Base-by-base conservation (phyloP, 768 basidiomycete genomes). In the Leccinum pellstonianum region DNA sequence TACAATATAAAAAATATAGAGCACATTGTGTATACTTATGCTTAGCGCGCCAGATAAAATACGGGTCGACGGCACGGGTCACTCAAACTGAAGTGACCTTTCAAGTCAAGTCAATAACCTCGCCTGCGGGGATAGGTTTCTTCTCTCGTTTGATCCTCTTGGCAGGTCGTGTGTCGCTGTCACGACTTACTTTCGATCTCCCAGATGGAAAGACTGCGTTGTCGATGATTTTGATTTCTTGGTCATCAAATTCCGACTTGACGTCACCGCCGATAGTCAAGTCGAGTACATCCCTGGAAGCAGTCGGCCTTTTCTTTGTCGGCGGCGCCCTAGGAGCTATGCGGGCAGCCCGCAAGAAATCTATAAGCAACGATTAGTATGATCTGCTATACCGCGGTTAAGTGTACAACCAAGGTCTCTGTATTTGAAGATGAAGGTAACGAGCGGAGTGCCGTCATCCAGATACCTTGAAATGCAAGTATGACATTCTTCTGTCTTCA, bases 71-170 rank as follows among this genome's bases (percentile, higher is more conserved):
- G 17, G 29, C 27, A 52, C 33, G 47, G 46, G 46, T 46, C 11
- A 21, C 43, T 43, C n/a, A 5, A 47, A 11, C 25, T 7, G 55
- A 5, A 48, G n/a, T n/a, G 17, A 43, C 27, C 12, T 48, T 19
- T 70, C 64, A 73, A 38, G 71, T 75, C 62, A 73, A 52, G 54
- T 75, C 72, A 47, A 73, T 73, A 41, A 75, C 59, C 35, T 73
- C 73, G 19, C 64, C 62, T n/a, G 37, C 33, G 35, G 49, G 60
- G 51, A 65, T 38, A 31, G 50, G 12, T 25, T 25, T 51, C 29
- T 60, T 59, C 58, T 74, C 73, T 41, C 64, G 62, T 41, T 73
- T 73, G 7, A 70, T 59, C 57, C 52, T 75, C 65, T 75, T 73
- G 15, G 53, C 41, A 33, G 60, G 67, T 25, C 48, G 63, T 54